Evolutionary conservation across 768 basidiomycete genomes (phyloP).

Genomic region (Lactarius vividus): DNA sequence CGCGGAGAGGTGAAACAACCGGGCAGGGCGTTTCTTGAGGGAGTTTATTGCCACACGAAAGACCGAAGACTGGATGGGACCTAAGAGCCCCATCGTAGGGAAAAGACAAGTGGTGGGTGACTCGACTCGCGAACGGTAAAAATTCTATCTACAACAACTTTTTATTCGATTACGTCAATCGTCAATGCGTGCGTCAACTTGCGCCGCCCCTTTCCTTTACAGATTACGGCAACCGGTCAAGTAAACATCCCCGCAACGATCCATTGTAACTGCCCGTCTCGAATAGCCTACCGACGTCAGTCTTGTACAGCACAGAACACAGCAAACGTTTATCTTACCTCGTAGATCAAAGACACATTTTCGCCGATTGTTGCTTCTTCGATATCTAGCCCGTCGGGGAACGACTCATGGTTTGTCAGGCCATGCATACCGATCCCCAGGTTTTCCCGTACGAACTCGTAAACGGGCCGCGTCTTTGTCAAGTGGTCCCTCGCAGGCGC

Average conservation of each 20-base stretch:
- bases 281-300: conserved; percentile 43
- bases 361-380: conserved; percentile 69
- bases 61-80: conserved; percentile 18
- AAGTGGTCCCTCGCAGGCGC: conserved; percentile 68
- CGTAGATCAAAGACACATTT: conserved; percentile 71
- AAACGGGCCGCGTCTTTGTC: conserved; percentile 65
- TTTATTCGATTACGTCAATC: neutral
- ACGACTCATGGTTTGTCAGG: conserved; percentile 62
- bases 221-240: conserved; percentile 1
- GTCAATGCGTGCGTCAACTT: no score
- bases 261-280: conserved; percentile 63
- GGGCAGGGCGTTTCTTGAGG: conserved; percentile 3
- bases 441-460: conserved; percentile 70
- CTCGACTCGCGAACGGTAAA: neutral
- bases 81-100: conserved; percentile 18
- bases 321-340: conserved; percentile 37
- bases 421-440: conserved; percentile 80
- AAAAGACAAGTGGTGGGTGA: neutral
- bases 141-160: neutral
- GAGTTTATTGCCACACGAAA: neutral
- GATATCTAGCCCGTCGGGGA: conserved; percentile 60
- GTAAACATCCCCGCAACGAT: conserved; percentile 53
- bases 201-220: neutral
- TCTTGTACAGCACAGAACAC: neutral
- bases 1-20: conserved; percentile 18